Conservation (phyloP, 176 grass and related monocot genomes). For the Coix lacrymajobi region DNA sequence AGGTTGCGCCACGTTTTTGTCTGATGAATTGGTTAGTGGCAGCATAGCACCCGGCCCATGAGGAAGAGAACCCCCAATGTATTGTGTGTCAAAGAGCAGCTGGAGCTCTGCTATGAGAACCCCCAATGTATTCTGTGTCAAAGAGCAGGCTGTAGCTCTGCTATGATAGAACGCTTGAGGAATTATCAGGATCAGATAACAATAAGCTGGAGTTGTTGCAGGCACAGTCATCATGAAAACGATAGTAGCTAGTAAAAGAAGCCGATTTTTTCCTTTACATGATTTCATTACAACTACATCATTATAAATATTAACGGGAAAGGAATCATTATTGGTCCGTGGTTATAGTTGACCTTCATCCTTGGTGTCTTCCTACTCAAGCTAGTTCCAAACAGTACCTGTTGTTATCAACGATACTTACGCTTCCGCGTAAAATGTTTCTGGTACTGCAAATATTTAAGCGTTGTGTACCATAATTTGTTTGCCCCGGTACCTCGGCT, state of each 20-base stretch:
- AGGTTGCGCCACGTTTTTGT: constrained; percentile 15
- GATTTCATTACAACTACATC: constrained; percentile 12
- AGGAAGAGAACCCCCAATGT: background rate
- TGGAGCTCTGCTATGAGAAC: no score
- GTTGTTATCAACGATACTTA: background rate
- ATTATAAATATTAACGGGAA: background rate
- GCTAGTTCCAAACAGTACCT: background rate
- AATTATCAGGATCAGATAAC: background rate
- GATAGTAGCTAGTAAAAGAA: constrained; percentile 13
- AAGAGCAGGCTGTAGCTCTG: background rate
- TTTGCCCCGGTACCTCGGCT: background rate
- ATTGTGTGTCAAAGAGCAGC: no score
- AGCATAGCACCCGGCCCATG: background rate
- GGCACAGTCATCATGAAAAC: constrained; percentile 11
- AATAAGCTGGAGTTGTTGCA: constrained; percentile 21
- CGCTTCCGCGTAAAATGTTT: background rate
- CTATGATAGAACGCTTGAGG: background rate
- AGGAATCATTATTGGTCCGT: background rate
- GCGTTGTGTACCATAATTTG: background rate
- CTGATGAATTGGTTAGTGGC: constrained; percentile 2
- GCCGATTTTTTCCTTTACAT: background rate
- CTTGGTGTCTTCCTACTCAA: background rate
- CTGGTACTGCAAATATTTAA: background rate
- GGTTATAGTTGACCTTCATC: background rate
- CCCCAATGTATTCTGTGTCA: no score